These are phyloP conservation scores for Spinellus fusiger DNA, from an alignment of 192 early-diverging fungal genomes.

Conservation along the genomic window DNA sequence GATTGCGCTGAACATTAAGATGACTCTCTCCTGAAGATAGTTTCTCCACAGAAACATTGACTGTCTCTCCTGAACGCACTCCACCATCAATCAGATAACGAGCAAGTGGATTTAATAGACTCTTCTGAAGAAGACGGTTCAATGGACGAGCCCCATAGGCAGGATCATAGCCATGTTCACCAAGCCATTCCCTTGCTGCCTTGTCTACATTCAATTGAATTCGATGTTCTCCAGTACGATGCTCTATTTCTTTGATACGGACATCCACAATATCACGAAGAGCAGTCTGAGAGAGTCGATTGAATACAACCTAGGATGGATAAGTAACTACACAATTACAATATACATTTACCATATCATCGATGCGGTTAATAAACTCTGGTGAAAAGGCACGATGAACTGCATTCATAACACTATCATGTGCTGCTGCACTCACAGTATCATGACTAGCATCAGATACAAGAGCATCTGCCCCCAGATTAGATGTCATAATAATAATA, in stretches of 20 bases:
- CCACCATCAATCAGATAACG: conserved; percentile 62
- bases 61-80: conserved; percentile 48
- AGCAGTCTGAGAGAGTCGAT: conserved; percentile 57
- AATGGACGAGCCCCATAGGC: conserved; percentile 65
- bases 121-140: conserved; percentile 63
- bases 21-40: conserved; percentile 13
- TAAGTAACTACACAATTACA: not conserved
- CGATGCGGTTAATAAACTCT: conserved; percentile 95
- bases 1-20: conserved; percentile 24
- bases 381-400: conserved; percentile 80
- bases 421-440: conserved; percentile 15
- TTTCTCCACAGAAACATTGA: conserved; percentile 31
- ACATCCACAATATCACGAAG: conserved; percentile 74
- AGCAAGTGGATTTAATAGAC: conserved; percentile 50
- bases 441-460: conserved; percentile 28
- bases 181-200: conserved; percentile 55
- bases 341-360: conserved; percentile 68
- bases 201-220: conserved; percentile 50
- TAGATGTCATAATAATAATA: conserved; percentile 86
- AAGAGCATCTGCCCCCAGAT: conserved; percentile 32
- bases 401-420: conserved; percentile 70
- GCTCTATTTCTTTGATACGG: conserved; percentile 61
- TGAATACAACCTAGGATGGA: conserved; percentile 48
- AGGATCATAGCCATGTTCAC: conserved; percentile 61
- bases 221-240: conserved; percentile 45